Conservation (phyloP, 2,329 filamentous ascomycete species). For the Pseudonectria foliicola region DNA sequence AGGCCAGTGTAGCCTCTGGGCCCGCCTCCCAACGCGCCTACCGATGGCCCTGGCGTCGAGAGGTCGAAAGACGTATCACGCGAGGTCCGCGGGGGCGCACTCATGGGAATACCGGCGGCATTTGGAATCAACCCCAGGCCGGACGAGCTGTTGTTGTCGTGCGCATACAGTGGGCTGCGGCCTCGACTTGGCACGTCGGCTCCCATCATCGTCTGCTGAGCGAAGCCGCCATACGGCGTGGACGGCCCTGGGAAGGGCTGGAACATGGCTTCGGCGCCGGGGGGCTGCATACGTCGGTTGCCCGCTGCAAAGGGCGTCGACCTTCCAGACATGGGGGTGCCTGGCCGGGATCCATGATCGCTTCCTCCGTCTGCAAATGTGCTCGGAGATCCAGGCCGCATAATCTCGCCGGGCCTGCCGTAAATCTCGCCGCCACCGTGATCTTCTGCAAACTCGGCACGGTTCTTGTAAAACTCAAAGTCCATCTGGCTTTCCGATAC, state of each 20-base stretch:
- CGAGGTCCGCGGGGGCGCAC: constrained; percentile 22
- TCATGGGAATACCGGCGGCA: constrained; percentile 45
- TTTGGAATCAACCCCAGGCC: constrained; percentile 47
- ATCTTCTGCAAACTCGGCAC: constrained; percentile 79
- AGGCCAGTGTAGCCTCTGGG: constrained; percentile 53
- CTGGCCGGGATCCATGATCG: constrained; percentile 40
- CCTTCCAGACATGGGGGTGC: constrained; percentile 35
- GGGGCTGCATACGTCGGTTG: constrained; percentile 20
- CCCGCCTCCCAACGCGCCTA: constrained; percentile 49
- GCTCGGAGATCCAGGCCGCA: constrained; percentile 55
- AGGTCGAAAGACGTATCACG: constrained; percentile 18
- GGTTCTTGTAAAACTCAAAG: constrained; percentile 86
- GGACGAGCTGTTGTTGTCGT: constrained; percentile 45
- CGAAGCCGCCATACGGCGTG: constrained; percentile 12
- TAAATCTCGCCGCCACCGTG: constrained; percentile 71
- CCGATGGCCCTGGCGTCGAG: constrained; percentile 32
- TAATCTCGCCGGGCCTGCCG: constrained; percentile 51
- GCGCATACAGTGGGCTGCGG: constrained; percentile 43
- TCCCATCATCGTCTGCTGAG: constrained; percentile 16
- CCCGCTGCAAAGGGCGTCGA: constrained; percentile 28
- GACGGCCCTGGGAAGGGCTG: constrained; percentile 18
- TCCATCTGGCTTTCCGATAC: constrained; percentile 82
- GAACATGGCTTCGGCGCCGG: constrained; percentile 24
- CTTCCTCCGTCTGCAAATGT: constrained; percentile 40
- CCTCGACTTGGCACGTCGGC: constrained; percentile 24